Evolutionary conservation across 2,329 filamentous ascomycete species (phyloP), one percentile per base, ranked within the genome.

Genomic region (Aspergillus intermedius): DNA sequence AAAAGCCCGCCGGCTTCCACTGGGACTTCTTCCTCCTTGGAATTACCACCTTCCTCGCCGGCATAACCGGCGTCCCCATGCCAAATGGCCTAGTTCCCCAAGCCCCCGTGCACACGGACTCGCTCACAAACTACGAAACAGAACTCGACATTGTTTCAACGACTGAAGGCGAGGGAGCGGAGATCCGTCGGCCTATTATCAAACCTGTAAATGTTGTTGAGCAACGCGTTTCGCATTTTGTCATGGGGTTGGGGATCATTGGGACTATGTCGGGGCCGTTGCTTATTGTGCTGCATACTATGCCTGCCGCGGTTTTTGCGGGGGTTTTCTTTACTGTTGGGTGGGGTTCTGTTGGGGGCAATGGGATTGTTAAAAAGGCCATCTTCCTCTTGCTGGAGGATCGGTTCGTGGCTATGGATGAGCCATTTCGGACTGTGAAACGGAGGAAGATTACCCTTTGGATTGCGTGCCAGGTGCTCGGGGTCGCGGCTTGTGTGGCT

Each of bases 241-340:
- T 82, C 0, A 86, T 89, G 69, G 87, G 86, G 4, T 76, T 91
- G 0, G 75, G 88, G 1, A 88, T 86, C 0, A 77, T 90, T 10
- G 84, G 84, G 40, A 88, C 86, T 49, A 90, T 90, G 84, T 80
- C 82, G 0, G 82, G 82, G 0, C 86, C 87, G 0, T 70, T 90
- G 2, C 77, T 91, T 1, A 69, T 81, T 12, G 84, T 88, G 8
- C 72, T 91, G 10, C 83, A 88, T 59, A 79, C 87, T 3, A 86
- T 91, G 56, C 87, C 87, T 0, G 83, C 88, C 59, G 86, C 82
- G 48, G 84, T 89, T 0, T 78, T 90, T 25, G 86, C 86, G 0
- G 86, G 86, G 0, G 76, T 90, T 23, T 90, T 90, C 73, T 88
- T 90, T 69, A 80, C 87, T 63, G 89, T 90, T 84, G 87, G 86